These are phyloP conservation scores for Scalesia atractyloides DNA, from an alignment of 129 eudicot species.

Conservation along the genomic window DNA sequence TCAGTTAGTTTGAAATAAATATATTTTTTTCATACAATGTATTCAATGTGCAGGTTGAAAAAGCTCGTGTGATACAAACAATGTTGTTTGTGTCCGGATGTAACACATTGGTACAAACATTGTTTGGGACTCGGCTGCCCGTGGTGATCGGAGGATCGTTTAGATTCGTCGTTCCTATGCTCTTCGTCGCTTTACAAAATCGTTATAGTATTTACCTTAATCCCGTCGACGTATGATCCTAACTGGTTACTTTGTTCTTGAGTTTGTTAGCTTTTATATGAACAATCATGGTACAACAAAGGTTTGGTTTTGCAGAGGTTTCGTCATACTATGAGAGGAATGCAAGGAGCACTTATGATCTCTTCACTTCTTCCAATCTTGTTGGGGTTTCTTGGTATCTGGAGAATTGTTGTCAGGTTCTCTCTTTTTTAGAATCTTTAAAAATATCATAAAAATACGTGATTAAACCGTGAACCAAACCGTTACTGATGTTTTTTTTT, in stretches of 20 bases:
- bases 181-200: conserved; percentile 49
- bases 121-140: conserved; percentile 73
- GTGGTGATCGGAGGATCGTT: conserved; percentile 90
- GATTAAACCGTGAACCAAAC: no score
- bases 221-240: conserved; percentile 52
- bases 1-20: not conserved
- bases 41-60: conserved; percentile 54
- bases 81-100: conserved; percentile 76
- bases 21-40: not conserved
- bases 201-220: conserved; percentile 51
- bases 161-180: conserved; percentile 66
- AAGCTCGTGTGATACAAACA: conserved; percentile 75
- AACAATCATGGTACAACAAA: not conserved
- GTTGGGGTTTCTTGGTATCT: conserved; percentile 74
- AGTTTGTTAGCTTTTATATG: not conserved
- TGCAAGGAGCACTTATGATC: conserved; percentile 87
- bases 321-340: conserved; percentile 65
- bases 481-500: no score
- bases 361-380: conserved; percentile 72
- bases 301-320: conserved; percentile 59
- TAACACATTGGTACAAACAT: conserved; percentile 79
- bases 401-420: conserved; percentile 83
- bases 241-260: not conserved
- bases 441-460: not conserved
- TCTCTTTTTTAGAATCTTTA: not conserved